Conservation (phyloP, 2,329 filamentous ascomycete species). For the Colletotrichum costaricense region DNA sequence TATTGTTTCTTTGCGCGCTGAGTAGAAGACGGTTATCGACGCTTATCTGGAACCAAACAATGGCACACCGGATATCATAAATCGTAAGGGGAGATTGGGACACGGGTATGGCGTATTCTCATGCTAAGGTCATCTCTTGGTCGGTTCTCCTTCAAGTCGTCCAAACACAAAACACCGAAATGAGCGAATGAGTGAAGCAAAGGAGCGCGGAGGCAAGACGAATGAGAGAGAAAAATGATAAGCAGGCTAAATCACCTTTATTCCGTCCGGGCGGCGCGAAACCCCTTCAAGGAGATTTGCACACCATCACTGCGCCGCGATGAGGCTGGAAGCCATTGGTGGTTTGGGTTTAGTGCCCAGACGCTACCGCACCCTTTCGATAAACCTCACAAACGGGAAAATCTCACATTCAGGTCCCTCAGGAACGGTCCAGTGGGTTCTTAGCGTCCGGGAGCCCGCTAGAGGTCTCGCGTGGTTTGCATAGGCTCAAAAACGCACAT, state of each 20-base stretch:
- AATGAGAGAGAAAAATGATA: neutral
- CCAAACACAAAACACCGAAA: neutral
- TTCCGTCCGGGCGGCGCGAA: slow-evolving; percentile 5
- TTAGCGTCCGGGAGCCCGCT: slow-evolving; percentile 2
- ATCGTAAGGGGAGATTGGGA: neutral
- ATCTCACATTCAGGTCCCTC: neutral
- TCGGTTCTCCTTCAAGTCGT: neutral
- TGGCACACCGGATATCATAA: neutral
- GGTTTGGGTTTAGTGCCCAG: slow-evolving; percentile 3
- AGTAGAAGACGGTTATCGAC: neutral
- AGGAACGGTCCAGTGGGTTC: slow-evolving; percentile 15
- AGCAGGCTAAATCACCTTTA: neutral
- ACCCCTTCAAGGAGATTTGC: slow-evolving; percentile 21
- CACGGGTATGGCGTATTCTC: slow-evolving; percentile 4
- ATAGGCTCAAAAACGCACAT: neutral
- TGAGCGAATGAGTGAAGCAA: neutral
- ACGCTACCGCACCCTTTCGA: neutral
- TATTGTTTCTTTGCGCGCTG: neutral
- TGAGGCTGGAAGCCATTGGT: slow-evolving; percentile 5
- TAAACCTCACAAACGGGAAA: neutral
- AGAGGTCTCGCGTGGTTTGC: neutral
- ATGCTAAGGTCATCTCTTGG: neutral
- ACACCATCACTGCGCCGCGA: slow-evolving; percentile 18
- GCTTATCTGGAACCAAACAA: neutral
- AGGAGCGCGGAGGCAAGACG: neutral